Conservation (phyloP, 331 rosid species). For the Phaseolus coccineus region DNA sequence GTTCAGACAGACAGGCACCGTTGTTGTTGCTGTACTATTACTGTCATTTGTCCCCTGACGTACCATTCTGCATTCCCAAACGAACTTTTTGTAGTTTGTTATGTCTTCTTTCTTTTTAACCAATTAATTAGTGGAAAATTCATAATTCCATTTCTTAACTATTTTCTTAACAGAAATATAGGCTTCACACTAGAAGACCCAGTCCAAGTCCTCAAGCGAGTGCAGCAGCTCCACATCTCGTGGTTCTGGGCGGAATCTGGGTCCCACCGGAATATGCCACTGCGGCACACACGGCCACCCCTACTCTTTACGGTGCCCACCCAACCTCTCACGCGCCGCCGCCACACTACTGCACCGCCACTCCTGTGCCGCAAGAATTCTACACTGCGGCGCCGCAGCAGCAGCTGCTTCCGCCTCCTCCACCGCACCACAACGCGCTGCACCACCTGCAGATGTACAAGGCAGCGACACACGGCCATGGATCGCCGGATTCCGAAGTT, state of each 20-base stretch:
- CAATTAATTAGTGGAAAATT: neutral
- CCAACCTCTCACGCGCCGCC: slow-evolving; percentile 71
- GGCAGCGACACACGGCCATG: slow-evolving; percentile 55
- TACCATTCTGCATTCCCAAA: slow-evolving; percentile 41
- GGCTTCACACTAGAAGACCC: slow-evolving; percentile 96
- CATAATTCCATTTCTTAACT: too few relatives aligned
- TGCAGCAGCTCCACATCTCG: slow-evolving; percentile 70
- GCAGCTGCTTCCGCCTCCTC: slow-evolving; percentile 55
- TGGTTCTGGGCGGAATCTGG: slow-evolving; percentile 94
- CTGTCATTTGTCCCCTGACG: slow-evolving; percentile 35
- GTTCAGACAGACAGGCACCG: slow-evolving; percentile 31
- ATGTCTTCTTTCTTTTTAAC: neutral
- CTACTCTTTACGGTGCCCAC: slow-evolving; percentile 72
- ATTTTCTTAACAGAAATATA: slow-evolving; percentile 69
- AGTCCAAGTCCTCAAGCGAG: slow-evolving; percentile 84
- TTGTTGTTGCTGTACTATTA: slow-evolving; percentile 36
- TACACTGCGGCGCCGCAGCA: slow-evolving; percentile 54
- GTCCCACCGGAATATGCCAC: slow-evolving; percentile 91
- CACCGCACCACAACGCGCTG: slow-evolving; percentile 42
- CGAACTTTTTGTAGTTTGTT: slow-evolving; percentile 6
- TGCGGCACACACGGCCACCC: slow-evolving; percentile 62
- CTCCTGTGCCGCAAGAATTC: slow-evolving; percentile 72
- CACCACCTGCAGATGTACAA: slow-evolving; percentile 80
- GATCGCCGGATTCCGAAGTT: slow-evolving; percentile 66
- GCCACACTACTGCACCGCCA: slow-evolving; percentile 69